Percentiles rank a stretch among this genome's conserved stretches.
phyloP scores from a whole-genome alignment of 345 rosid genomes.

The Alliaria petiolata region DNA sequence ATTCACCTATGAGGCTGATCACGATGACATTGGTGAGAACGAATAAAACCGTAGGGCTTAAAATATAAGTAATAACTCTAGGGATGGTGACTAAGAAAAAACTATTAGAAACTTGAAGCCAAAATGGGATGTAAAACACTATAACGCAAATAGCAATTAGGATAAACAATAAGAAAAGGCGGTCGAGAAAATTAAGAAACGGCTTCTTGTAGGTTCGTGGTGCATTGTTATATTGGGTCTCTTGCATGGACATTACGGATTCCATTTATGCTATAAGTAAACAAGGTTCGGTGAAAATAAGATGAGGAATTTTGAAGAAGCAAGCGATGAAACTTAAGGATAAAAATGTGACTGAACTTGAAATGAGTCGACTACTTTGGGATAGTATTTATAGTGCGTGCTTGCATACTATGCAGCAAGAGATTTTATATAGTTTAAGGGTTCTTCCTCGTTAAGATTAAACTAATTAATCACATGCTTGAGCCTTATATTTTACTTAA shows the following conservation, averaged over 20 bases:
- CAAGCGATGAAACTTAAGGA: constrained; percentile 9
- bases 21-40: constrained; percentile 54
- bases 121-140: constrained; percentile 37
- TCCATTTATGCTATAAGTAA: constrained; percentile 16
- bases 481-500: not conserved
- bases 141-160: constrained; percentile 33
- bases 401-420: constrained; percentile 4
- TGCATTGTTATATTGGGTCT: constrained; percentile 34
- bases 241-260: constrained; percentile 21
- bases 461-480: constrained; percentile 20
- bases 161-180: constrained; percentile 20
- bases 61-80: constrained; percentile 18
- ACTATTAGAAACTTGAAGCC: constrained; percentile 33
- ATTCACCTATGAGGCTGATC: constrained; percentile 43
- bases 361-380: not conserved
- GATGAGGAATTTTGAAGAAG: not conserved
- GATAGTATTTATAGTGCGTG: constrained; percentile 5
- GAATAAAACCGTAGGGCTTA: constrained; percentile 44
- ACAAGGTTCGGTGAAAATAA: not conserved
- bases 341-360: not conserved
- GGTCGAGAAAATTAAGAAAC: constrained; percentile 27
- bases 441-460: constrained; percentile 28
- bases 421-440: constrained; percentile 3
- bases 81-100: constrained; percentile 34
- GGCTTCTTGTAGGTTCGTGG: constrained; percentile 12